Evolutionary conservation across 2,329 filamentous ascomycete genomes (phyloP).

Genomic region (Apiospora koreana): DNA sequence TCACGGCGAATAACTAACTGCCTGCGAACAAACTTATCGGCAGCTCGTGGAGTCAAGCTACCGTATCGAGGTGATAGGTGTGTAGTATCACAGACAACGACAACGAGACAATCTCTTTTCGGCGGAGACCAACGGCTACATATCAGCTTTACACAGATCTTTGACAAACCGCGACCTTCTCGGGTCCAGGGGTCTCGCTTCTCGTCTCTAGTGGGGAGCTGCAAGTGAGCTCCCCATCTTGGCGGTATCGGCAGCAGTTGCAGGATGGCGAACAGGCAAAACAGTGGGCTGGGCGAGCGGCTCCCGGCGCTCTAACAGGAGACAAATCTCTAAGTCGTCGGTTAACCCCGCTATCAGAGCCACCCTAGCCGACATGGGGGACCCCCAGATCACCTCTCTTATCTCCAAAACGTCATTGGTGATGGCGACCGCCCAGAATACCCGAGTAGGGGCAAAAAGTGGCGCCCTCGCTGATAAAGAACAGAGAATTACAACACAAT

Average conservation of each 20-base stretch:
- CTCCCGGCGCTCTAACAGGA: not conserved
- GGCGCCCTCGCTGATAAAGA: not conserved
- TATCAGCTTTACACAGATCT: constrained; percentile 8
- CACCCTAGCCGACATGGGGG: not conserved
- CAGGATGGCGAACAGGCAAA: not conserved
- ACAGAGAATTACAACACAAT: constrained; percentile 2
- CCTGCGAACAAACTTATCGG: not conserved
- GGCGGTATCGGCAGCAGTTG: not conserved
- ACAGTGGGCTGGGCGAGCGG: not conserved
- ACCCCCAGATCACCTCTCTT: not conserved
- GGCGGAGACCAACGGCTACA: not conserved
- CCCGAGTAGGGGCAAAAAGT: not conserved
- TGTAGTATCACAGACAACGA: not conserved
- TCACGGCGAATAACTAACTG: not conserved
- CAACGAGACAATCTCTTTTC: not conserved
- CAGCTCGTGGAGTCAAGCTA: not conserved
- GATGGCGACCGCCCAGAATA: not conserved
- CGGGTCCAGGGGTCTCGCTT: not conserved
- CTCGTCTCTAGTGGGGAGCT: not conserved
- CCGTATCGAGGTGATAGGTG: not conserved
- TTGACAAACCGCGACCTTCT: not conserved
- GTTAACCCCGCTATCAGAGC: constrained; percentile 7
- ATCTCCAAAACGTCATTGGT: constrained; percentile 1
- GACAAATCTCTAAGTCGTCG: constrained; percentile 2
- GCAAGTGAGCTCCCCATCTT: not conserved